Percentiles rank a stretch among this genome's conserved stretches.
Conservation (phyloP, 2,329 filamentous ascomycete species). For the Didymella segeticola region DNA sequence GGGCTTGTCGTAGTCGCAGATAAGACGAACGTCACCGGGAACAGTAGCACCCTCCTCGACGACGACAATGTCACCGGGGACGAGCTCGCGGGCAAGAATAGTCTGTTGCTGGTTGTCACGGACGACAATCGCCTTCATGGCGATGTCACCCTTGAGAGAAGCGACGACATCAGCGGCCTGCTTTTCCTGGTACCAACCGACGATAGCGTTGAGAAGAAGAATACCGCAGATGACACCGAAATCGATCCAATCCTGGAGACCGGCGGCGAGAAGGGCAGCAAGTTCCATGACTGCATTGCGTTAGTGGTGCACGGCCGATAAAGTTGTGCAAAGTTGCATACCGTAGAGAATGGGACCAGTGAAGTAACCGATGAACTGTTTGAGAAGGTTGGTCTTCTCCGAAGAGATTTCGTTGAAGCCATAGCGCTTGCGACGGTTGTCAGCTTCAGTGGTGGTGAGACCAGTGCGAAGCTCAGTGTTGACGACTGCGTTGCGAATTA, state of each 20-base stretch:
- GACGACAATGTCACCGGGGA: slow-evolving; percentile 77
- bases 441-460: slow-evolving; percentile 66
- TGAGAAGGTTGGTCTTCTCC: slow-evolving; percentile 77
- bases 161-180: slow-evolving; percentile 74
- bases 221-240: slow-evolving; percentile 80
- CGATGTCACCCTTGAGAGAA: slow-evolving; percentile 77
- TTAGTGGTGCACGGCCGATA: slow-evolving; percentile 5
- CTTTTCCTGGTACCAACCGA: slow-evolving; percentile 84
- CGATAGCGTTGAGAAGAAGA: slow-evolving; percentile 74
- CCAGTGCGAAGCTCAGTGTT: slow-evolving; percentile 71
- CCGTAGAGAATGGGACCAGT: slow-evolving; percentile 78
- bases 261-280: slow-evolving; percentile 74
- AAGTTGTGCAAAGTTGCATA: slow-evolving; percentile 53
- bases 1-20: slow-evolving; percentile 74
- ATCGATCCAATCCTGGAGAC: slow-evolving; percentile 77
- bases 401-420: slow-evolving; percentile 76
- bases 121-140: slow-evolving; percentile 73
- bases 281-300: slow-evolving; percentile 71
- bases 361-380: slow-evolving; percentile 79
- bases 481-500: slow-evolving; percentile 58
- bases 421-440: slow-evolving; percentile 68
- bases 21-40: slow-evolving; percentile 73
- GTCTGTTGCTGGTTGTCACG: slow-evolving; percentile 72
- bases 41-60: slow-evolving; percentile 76
- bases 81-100: slow-evolving; percentile 75